Evolutionary conservation across 148 eudicot species (phyloP), one percentile per base, ranked within the genome.

Genomic region (Amaranthus cruentus): DNA sequence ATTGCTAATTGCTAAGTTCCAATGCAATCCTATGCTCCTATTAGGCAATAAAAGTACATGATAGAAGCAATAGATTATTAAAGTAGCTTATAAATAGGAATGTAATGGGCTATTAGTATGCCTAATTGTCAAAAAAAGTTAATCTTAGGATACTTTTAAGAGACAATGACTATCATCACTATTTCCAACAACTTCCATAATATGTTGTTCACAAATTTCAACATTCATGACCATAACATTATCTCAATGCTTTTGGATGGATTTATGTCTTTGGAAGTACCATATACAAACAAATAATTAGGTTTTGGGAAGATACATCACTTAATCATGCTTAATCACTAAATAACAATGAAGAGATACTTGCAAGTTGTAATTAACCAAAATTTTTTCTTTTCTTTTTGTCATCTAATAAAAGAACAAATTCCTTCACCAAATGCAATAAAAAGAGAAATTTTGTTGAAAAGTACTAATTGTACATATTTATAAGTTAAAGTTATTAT

Each of bases 141-240:
- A 28, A 60, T 42, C 62, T 44, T 69, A 52, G 77, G 70, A 66
- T 74, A 74, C 76, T 64, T 55, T 56, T 43, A 69, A 13, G 62
- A 69, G 43, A 62, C 38, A 66, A 62, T 50, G 14, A 44, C 69
- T 47, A 55, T 13, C 1, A 3, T 54, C 62, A 5, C 7, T 28
- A 43, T 42, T 47, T 76, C 68, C 66, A 69, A 54, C 73, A 69
- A 76, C 79, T 76, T 62, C 62, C 62, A 69, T 51, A 76, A 76
- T 61, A 58, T 58, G 11, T 28, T 28, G 48, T 67, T 66, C 65
- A 55, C 71, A 66, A 21, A 55, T 47, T 74, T 75, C 77, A 75
- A 75, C 70, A 48, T 65, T 60, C 57, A 43, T 56, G 56, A 75
- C 77, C 55, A 46, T 52, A 60, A 73, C 9, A 0, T 4, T 4